Evolutionary conservation across 1,284 basidiomycete genomes (phyloP).

Genomic region (Marasmius sp.): DNA sequence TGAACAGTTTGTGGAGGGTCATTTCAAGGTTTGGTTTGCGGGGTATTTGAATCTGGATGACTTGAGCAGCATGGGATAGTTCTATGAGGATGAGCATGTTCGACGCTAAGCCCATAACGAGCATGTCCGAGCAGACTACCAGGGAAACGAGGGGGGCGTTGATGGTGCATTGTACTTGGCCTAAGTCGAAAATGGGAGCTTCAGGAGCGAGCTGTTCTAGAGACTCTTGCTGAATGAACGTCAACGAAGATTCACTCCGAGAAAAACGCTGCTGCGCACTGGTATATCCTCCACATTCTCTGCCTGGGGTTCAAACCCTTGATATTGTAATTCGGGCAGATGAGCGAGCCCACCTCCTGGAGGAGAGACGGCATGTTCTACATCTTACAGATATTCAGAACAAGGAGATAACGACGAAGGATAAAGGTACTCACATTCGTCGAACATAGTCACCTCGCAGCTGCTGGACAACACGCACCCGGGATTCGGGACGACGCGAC

Average conservation of each 20-base stretch:
- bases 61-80: constrained; percentile 78
- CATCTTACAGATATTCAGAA: constrained; percentile 50
- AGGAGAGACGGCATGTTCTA: constrained; percentile 77
- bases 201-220: constrained; percentile 30
- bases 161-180: constrained; percentile 85
- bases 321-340: constrained; percentile 65
- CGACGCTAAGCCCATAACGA: constrained; percentile 82
- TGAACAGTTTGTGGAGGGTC: constrained; percentile 77
- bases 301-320: constrained; percentile 80
- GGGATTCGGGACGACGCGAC: background rate
- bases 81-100: constrained; percentile 84
- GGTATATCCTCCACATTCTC: constrained; percentile 45
- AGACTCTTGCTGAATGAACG: constrained; percentile 34
- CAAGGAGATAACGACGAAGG: constrained; percentile 2
- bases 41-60: constrained; percentile 75
- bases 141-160: constrained; percentile 80
- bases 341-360: constrained; percentile 37
- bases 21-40: constrained; percentile 65
- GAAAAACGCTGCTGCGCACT: constrained; percentile 33
- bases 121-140: constrained; percentile 81
- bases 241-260: constrained; percentile 11
- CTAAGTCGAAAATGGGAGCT: constrained; percentile 80
- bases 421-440: constrained; percentile 67
- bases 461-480: background rate
- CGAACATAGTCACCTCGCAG: constrained; percentile 58